Evolutionary conservation across 768 basidiomycete species (phyloP).

Genomic region (Strobilomyces dryophilus): DNA sequence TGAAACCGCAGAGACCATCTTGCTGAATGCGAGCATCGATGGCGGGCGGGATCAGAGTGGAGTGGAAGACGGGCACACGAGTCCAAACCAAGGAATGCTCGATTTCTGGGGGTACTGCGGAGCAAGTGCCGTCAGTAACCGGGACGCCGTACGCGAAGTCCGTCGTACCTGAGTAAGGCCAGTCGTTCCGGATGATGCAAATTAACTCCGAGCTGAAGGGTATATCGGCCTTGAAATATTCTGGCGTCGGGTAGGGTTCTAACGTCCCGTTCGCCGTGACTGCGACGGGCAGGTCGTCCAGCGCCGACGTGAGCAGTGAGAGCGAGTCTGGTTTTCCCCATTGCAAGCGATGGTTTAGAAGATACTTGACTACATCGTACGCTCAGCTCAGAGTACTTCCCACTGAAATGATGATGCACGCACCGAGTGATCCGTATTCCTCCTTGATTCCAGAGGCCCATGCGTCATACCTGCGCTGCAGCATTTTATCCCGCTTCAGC

Average conservation of each 20-base stretch:
- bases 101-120: slow-evolving; percentile 59
- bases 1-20: slow-evolving; percentile 83
- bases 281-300: slow-evolving; percentile 36
- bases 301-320: slow-evolving; percentile 52
- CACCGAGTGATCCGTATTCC: slow-evolving; percentile 66
- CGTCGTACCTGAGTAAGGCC: slow-evolving; percentile 77
- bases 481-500: slow-evolving; percentile 64
- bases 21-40: slow-evolving; percentile 58
- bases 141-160: background rate
- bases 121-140: background rate
- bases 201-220: slow-evolving; percentile 46
- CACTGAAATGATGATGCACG: slow-evolving; percentile 16
- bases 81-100: slow-evolving; percentile 81
- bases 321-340: slow-evolving; percentile 72
- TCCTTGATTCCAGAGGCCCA: slow-evolving; percentile 54
- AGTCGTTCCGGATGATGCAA: slow-evolving; percentile 78
- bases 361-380: slow-evolving; percentile 54
- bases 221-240: slow-evolving; percentile 65
- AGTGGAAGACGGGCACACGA: slow-evolving; percentile 64
- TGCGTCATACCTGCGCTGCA: slow-evolving; percentile 63
- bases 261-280: background rate
- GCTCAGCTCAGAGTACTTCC: background rate
- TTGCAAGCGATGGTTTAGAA: slow-evolving; percentile 62
- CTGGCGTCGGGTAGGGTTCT: slow-evolving; percentile 26
- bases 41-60: slow-evolving; percentile 45